Base-by-base conservation (phyloP, 768 basidiomycete species). In the Naganishia randhawae region DNA sequence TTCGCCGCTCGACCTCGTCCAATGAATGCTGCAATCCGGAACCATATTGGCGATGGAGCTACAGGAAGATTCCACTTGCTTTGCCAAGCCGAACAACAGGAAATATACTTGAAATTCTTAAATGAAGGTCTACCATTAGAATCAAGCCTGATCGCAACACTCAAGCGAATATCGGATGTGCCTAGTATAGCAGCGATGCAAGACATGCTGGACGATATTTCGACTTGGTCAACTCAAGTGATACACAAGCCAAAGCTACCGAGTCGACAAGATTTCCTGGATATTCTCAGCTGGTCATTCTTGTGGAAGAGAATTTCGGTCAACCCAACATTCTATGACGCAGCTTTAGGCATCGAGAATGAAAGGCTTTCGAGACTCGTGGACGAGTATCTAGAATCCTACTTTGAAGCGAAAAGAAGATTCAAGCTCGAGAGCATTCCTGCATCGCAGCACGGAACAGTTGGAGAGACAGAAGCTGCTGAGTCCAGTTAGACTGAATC, bases 61-160 rank as follows among this genome's bases (percentile, higher is more conserved):
- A 29, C 71, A 62, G 62, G 69, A 37, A 35, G 52, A 66, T 93
- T 95, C 81, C 83, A 89, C 74, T 80, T 98, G 52, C 90, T 99
- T 76, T 97, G 95, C 78, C 94, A 92, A 72, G 83, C 86, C 7
- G 94, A 96, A 77, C 86, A 88, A 54, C 85, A 86, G 69, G 90
- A 92, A 70, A 88, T 88, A 16, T 87, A 92, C 76, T 84, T 85
- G 50, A 87, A 89, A 29, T 92, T 95, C 82, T 81, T 99, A 70
- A 87, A 88, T 66, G 89, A 93, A 25, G 96, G 96, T 6, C 81
- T 95, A 25, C 91, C 92, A 1, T 81, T 97, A 39, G 96, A 99
- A 80, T 98, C 95, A 10, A 82, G 83, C 31, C 80, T 97, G 11
- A 70, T 71, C 11, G 67, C 67, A n/a, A 54, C 73, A 16, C 63